These are phyloP conservation scores for Glaciozyma antarctica DNA, from an alignment of 768 basidiomycete species.

Conservation along the genomic window DNA sequence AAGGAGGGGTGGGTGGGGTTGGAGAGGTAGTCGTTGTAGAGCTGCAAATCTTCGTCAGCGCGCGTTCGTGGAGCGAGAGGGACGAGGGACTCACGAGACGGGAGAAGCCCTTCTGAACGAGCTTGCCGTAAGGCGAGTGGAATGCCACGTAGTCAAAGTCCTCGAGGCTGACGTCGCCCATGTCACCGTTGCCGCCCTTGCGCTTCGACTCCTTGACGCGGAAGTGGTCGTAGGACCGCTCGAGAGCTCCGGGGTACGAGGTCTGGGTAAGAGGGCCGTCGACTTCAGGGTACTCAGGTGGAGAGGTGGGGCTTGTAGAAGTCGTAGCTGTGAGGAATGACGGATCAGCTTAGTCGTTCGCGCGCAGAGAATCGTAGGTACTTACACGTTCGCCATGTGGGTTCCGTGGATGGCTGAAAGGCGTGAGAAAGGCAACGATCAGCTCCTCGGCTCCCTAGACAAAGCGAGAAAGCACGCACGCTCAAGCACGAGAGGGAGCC, in stretches of 20 bases:
- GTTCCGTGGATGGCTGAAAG: constrained; percentile 82
- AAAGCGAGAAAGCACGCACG: constrained; percentile 51
- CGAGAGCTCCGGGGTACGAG: constrained; percentile 87
- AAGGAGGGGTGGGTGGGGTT: constrained; percentile 55
- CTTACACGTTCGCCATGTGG: constrained; percentile 79
- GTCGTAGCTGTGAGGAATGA: constrained; percentile 52
- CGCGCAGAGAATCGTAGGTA: not conserved
- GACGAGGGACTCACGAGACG: constrained; percentile 50
- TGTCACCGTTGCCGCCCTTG: constrained; percentile 35
- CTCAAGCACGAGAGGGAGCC: constrained; percentile 89
- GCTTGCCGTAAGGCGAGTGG: constrained; percentile 98
- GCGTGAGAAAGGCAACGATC: not conserved
- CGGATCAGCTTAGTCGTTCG: not conserved
- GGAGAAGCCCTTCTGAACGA: constrained; percentile 93
- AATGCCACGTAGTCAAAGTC: constrained; percentile 87
- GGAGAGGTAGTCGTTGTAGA: constrained; percentile 84
- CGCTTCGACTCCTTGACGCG: constrained; percentile 63
- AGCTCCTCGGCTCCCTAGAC: not conserved
- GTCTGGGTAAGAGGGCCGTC: constrained; percentile 94
- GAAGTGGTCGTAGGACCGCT: constrained; percentile 76
- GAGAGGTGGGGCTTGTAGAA: constrained; percentile 97
- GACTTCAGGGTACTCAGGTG: constrained; percentile 85
- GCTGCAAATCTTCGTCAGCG: constrained; percentile 9
- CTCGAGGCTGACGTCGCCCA: constrained; percentile 55
- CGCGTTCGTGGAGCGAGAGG: not conserved